Evolutionary conservation across 2,329 filamentous ascomycete species (phyloP).

Genomic region (Nemania sp.): DNA sequence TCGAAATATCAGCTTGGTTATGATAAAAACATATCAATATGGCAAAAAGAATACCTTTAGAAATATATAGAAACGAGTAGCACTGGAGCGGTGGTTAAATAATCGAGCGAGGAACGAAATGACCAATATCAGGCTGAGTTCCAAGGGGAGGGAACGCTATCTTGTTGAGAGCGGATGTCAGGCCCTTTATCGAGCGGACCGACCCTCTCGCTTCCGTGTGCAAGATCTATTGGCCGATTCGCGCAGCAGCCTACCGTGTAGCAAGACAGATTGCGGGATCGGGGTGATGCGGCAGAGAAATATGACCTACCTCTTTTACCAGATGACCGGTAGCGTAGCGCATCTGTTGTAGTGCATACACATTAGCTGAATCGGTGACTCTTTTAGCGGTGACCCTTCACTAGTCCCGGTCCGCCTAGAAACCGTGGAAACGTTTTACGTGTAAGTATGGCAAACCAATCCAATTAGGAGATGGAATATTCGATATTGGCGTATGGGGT

Average conservation of each 20-base stretch:
- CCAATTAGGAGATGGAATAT: not conserved
- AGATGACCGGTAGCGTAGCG: not conserved
- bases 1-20: no score
- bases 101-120: not conserved
- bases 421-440: not conserved
- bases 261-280: constrained; percentile 36
- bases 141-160: not conserved
- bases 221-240: constrained; percentile 36
- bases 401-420: not conserved
- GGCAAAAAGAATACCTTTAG: no score
- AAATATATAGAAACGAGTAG: no score
- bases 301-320: constrained; percentile 3
- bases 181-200: constrained; percentile 18
- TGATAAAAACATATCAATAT: no score
- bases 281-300: constrained; percentile 27
- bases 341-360: not conserved
- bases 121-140: no score
- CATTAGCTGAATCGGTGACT: not conserved
- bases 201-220: constrained; percentile 32
- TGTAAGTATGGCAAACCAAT: not conserved
- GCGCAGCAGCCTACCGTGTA: constrained; percentile 33
- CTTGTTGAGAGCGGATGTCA: not conserved
- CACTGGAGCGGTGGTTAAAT: no score
- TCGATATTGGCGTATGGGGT: not conserved
- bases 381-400: not conserved